Evolutionary conservation across 2,329 filamentous ascomycete species (phyloP).

Genomic region (Trichoderma sp.): DNA sequence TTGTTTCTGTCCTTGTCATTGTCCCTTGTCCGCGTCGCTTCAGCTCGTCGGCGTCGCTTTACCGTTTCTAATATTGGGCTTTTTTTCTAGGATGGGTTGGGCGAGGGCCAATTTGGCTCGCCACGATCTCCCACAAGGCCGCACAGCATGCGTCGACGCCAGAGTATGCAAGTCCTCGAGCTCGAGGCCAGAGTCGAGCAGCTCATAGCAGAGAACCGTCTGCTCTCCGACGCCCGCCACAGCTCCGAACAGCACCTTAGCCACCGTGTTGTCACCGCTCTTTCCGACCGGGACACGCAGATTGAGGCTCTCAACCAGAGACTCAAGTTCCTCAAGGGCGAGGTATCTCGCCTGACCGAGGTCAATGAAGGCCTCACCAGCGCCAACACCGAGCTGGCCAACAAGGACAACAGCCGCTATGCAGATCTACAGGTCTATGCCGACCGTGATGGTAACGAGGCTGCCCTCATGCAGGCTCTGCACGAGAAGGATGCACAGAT

Average conservation of each 20-base stretch:
- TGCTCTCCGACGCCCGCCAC: slow-evolving; percentile 71
- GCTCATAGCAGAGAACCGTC: slow-evolving; percentile 79
- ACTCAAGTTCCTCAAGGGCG: slow-evolving; percentile 76
- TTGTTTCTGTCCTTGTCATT: neutral
- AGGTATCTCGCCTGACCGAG: slow-evolving; percentile 77
- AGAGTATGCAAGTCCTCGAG: slow-evolving; percentile 96
- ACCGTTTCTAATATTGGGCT: slow-evolving; percentile 13
- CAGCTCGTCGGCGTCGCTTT: slow-evolving; percentile 15
- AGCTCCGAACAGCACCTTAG: slow-evolving; percentile 67
- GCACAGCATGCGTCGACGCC: slow-evolving; percentile 92
- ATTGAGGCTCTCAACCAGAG: slow-evolving; percentile 80
- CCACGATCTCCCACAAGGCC: slow-evolving; percentile 91
- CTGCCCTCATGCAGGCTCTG: slow-evolving; percentile 64
- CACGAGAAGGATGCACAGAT: slow-evolving; percentile 85
- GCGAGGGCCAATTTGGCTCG: slow-evolving; percentile 82
- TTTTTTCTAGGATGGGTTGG: slow-evolving; percentile 76
- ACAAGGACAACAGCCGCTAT: slow-evolving; percentile 74
- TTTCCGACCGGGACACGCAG: slow-evolving; percentile 83
- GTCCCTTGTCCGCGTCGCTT: neutral
- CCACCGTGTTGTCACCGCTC: slow-evolving; percentile 66
- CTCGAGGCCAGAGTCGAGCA: slow-evolving; percentile 85
- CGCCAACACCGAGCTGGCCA: slow-evolving; percentile 74
- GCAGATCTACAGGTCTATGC: slow-evolving; percentile 69
- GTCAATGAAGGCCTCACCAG: slow-evolving; percentile 79
- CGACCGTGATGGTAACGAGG: slow-evolving; percentile 64